These are phyloP conservation scores for Anthracocystis setariae DNA, from an alignment of 1,284 basidiomycete species.

Conservation along the genomic window DNA sequence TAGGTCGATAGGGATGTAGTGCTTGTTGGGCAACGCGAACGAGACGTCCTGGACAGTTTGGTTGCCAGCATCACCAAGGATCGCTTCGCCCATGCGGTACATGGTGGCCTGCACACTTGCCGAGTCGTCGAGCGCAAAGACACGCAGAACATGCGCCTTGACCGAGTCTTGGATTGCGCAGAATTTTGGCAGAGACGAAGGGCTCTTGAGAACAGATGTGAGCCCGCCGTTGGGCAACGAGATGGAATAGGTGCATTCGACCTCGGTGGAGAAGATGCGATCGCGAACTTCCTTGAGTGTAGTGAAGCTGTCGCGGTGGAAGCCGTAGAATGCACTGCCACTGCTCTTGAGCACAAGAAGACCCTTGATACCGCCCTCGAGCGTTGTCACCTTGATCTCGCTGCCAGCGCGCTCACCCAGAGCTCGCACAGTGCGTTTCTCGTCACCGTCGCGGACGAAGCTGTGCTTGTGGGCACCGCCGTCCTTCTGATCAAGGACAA, in stretches of 20 bases:
- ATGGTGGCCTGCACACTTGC: constrained; percentile 92
- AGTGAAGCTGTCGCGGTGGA: constrained; percentile 86
- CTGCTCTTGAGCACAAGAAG: constrained; percentile 82
- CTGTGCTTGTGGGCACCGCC: constrained; percentile 77
- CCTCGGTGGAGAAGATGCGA: constrained; percentile 64
- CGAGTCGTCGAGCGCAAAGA: constrained; percentile 87
- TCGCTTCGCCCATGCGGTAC: constrained; percentile 84
- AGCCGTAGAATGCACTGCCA: constrained; percentile 85
- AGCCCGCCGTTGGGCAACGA: constrained; percentile 36
- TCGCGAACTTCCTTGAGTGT: constrained; percentile 72
- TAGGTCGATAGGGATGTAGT: constrained; percentile 63
- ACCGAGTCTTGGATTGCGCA: constrained; percentile 72
- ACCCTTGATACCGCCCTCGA: constrained; percentile 56
- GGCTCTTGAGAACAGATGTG: constrained; percentile 62
- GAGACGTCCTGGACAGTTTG: constrained; percentile 74
- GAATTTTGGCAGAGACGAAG: constrained; percentile 60
- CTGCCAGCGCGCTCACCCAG: constrained; percentile 72
- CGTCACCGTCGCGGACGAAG: constrained; percentile 88
- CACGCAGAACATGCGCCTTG: constrained; percentile 77
- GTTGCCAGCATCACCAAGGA: constrained; percentile 71
- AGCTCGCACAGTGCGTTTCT: constrained; percentile 79
- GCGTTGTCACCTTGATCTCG: constrained; percentile 44
- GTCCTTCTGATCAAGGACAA: constrained; percentile 71
- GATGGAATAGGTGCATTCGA: constrained; percentile 59
- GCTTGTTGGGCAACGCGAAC: constrained; percentile 85